Conservation (phyloP, 2,329 filamentous ascomycete species). For the Rhinocladiella similis region DNA sequence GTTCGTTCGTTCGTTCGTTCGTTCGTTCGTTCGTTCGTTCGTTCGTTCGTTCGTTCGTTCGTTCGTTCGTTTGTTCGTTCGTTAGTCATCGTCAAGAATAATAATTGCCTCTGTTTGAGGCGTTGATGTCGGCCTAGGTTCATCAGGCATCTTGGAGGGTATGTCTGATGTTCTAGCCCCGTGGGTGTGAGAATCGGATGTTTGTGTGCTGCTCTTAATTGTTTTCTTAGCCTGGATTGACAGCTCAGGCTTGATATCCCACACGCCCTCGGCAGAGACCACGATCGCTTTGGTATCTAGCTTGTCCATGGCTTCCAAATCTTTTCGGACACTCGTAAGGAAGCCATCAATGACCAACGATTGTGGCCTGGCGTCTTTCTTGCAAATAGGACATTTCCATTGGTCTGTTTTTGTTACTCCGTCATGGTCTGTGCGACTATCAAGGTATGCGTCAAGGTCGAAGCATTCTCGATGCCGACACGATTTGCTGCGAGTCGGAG, state of each 20-base stretch:
- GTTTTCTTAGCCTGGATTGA: not conserved
- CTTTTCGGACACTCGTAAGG: conserved; percentile 60
- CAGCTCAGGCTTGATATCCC: conserved; percentile 42
- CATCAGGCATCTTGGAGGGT: too few relatives aligned
- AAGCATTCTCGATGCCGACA: conserved; percentile 88
- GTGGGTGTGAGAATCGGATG: too few relatives aligned
- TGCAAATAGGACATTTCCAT: conserved; percentile 88
- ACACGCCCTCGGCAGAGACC: conserved; percentile 64
- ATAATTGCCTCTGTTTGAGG: not conserved
- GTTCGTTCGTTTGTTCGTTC: too few relatives aligned
- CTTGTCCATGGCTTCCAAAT: conserved; percentile 53
- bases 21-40: too few relatives aligned
- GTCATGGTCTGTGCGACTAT: conserved; percentile 56
- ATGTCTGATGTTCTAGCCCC: too few relatives aligned
- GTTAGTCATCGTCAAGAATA: conserved; percentile 5
- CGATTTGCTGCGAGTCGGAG: conserved; percentile 67
- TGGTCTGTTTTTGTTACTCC: conserved; percentile 60
- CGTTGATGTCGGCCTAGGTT: too few relatives aligned
- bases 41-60: too few relatives aligned
- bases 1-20: not conserved
- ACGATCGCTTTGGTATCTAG: conserved; percentile 60
- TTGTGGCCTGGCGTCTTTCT: conserved; percentile 71
- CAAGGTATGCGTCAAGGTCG: conserved; percentile 79
- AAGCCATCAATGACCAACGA: conserved; percentile 74
- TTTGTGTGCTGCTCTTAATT: not conserved